Base-by-base conservation (phyloP, 169 alveolate species). In the Blepharisma undulans region DNA sequence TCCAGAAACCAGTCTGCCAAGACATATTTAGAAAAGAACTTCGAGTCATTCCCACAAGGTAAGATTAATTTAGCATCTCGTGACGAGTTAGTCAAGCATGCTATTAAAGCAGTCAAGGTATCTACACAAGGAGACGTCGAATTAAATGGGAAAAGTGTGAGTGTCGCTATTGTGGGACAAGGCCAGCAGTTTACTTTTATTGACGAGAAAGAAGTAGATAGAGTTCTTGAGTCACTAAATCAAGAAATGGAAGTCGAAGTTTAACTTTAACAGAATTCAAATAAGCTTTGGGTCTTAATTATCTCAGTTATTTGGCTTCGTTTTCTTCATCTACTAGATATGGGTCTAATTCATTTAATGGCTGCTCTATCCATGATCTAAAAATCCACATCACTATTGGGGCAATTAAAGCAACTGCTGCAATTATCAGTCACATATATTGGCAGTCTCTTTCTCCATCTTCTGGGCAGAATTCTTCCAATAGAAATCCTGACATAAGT, bases 1-100 rank as follows among this genome's bases (percentile, higher is more conserved):
- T 98, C 99, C 21, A 95, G 99, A 81, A 97, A 99, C n/a, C 99
- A 99, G 94, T 96, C 99, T 19, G 99, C 99, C 27, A 98, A 98
- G 96, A 99, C 99, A 16, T 99, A 98, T 96, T 95, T 99, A 59
- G 99, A 98, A 95, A 97, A 98, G 88, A 96, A 98, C 96, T 96
- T 96, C 85, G 98, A 97, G 72, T 85, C 93, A 66, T 98, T 98
- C 93, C 95, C 96, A 66, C 89, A 93, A 21, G 25, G 86, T 78
- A 78, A 78, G 8, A 14, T 27, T 27, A 29, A 84, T 19, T 18
- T 30, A 71, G 93, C 93, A 34, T 82, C 94, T n/a, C 91, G 95
- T 61, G 96, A 97, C 72, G 96, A 96, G 19, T 93, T 98, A 89
- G 91, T 97, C 27, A 84, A 92, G 86, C 99, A 97, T 90, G 98